Evolutionary conservation across 768 basidiomycete species (phyloP).

Genomic region (Leccinum subtestaceum): DNA sequence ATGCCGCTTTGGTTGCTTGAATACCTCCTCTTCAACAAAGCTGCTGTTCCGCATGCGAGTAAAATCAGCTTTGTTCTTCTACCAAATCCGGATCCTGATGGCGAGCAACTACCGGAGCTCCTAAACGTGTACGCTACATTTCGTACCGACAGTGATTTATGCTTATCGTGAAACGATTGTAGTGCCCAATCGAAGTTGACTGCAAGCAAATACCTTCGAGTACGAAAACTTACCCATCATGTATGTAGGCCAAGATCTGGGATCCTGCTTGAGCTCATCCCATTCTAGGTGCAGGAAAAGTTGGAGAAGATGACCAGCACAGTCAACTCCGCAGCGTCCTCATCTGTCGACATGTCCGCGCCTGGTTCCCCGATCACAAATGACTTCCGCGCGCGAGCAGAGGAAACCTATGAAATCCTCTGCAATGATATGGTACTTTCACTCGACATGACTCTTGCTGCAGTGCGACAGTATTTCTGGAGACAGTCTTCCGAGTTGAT

Average conservation of each 20-base stretch:
- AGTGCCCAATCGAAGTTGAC: conserved; percentile 84
- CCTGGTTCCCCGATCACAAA: conserved; percentile 25
- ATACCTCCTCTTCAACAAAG: conserved; percentile 71
- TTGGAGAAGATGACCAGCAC: conserved; percentile 54
- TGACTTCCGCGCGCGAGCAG: conserved; percentile 38
- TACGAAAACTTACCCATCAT: conserved; percentile 81
- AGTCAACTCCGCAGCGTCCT: conserved; percentile 27
- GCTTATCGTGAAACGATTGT: not conserved
- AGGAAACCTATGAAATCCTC: conserved; percentile 81
- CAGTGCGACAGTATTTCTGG: conserved; percentile 89
- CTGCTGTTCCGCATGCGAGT: conserved; percentile 46
- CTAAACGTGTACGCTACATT: conserved; percentile 70
- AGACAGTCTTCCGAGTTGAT: conserved; percentile 67
- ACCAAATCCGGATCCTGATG: conserved; percentile 50
- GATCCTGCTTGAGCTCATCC: conserved; percentile 5
- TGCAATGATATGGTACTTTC: conserved; percentile 86
- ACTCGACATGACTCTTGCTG: conserved; percentile 84
- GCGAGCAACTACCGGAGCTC: conserved; percentile 71
- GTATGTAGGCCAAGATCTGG: conserved; percentile 42
- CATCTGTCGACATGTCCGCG: conserved; percentile 40
- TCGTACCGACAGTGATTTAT: not conserved
- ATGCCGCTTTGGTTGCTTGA: conserved; percentile 91
- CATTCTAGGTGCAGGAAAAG: conserved; percentile 75
- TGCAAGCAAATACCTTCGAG: conserved; percentile 80
- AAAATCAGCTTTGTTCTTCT: conserved; percentile 91